Base-by-base conservation (phyloP, 2,329 filamentous ascomycete genomes). In the Dothideomycetidae sp. region DNA sequence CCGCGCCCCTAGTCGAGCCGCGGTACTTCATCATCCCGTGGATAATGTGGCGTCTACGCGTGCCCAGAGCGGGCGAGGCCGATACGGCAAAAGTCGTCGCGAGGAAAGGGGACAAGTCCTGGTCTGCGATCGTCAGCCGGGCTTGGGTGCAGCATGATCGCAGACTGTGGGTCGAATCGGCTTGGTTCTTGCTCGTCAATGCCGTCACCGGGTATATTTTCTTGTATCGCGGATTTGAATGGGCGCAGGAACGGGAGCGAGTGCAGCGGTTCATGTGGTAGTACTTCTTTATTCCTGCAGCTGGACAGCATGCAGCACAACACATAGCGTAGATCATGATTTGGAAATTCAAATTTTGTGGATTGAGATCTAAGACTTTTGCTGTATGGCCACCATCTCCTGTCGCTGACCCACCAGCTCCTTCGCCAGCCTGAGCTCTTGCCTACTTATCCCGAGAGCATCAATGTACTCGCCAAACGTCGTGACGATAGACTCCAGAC, bases 11-110 rank as follows among this genome's bases (percentile, higher is more conserved):
- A 1, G 88, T 98, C 7, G 90, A 98, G 56, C 90, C 90, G 10
- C 73, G 90, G 10, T 98, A 98, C 58, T 93, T 93, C 57, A 92
- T 98, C 53, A 68, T 94, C 10, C 86, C 88, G 0, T 98, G 85
- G 84, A 71, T 94, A 5, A 76, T 94, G 50, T 96, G 86, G 83
- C 71, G 90, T 1, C 60, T 96, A 5, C 71, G 92, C 50, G 61
- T 92, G 1, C 83, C 83, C 0, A 46, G 41, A 23, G 18, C 38
- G 10, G 26, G 33, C 7, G 15, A 31, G 30, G 13, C 36, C 33
- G 29, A 35, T 18, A 16, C 29, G 15, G 28, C 15, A 28, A 15
- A 13, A 29, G n/a, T n/a, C n/a, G 7, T n/a, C 7, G 7, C 7
- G 21, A 26, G 21, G 21, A n/a, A n/a, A 7, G n/a, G 21, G 7